phyloP scores from a whole-genome alignment of 176 grass and related monocot species.

The Hyparrhenia diplandra region DNA sequence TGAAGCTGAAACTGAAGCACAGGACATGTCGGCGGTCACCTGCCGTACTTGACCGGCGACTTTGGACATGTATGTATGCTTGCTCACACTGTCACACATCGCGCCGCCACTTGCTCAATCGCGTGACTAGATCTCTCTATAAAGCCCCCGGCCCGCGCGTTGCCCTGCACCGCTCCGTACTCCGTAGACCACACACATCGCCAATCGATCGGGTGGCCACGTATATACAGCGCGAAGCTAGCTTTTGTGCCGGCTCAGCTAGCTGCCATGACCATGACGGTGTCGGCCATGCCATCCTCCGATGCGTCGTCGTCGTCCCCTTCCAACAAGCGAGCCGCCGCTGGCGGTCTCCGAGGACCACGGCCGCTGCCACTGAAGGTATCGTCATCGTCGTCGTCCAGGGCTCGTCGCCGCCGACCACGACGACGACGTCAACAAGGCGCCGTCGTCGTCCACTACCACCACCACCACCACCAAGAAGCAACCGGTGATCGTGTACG shows the following conservation, averaged over 20 bases:
- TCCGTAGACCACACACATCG: neutral
- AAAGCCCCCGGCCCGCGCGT: neutral
- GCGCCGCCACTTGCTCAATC: neutral
- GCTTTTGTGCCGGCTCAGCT: neutral
- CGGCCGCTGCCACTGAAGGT: conserved; percentile 44
- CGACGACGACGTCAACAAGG: neutral
- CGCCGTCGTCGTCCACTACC: neutral
- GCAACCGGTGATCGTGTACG: conserved; percentile 51
- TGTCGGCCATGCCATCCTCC: neutral
- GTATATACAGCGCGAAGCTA: neutral
- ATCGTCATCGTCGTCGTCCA: conserved; percentile 2
- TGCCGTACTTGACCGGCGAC: conserved; percentile 37
- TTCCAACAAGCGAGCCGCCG: conserved; percentile 23
- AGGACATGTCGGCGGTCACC: neutral
- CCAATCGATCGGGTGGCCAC: neutral
- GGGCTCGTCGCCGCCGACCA: neutral
- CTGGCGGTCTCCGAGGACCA: conserved; percentile 34
- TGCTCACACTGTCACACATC: neutral
- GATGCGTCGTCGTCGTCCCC: conserved; percentile 17
- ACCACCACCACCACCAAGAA: conserved; percentile 7
- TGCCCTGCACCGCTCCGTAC: neutral
- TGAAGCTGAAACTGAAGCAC: neutral
- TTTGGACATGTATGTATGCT: neutral
- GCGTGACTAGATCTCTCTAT: neutral
- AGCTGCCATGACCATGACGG: conserved; percentile 14